These are phyloP conservation scores for Thalassiosira ordinaria DNA, from an alignment of 352 stramenopile species.

Conservation along the genomic window DNA sequence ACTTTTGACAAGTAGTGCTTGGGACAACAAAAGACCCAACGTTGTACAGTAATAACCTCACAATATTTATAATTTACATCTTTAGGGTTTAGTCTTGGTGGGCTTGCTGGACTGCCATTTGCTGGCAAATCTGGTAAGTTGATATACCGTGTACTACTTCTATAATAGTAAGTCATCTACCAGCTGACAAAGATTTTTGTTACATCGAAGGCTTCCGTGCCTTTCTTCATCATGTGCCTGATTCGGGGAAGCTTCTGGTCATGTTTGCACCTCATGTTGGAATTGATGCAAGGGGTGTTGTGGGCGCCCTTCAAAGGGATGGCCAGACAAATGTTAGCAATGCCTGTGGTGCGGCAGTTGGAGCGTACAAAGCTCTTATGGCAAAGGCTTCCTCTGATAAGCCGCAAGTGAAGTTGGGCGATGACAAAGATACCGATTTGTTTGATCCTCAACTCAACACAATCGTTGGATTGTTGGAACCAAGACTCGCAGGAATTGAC, in stretches of 20 bases:
- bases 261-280: conserved; percentile 58
- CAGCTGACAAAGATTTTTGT: too few relatives aligned
- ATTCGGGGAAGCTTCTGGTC: conserved; percentile 55
- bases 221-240: conserved; percentile 45
- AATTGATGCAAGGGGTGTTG: conserved; percentile 28
- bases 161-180: too few relatives aligned
- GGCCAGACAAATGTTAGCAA: conserved; percentile 21
- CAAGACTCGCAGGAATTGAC: conserved; percentile 23
- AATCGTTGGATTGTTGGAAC: conserved; percentile 27
- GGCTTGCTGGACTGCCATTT: conserved; percentile 55
- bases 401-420: background rate
- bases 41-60: too few relatives aligned
- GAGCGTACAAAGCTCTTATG: conserved; percentile 38
- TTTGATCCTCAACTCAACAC: conserved; percentile 37
- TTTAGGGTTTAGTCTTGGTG: conserved; percentile 42
- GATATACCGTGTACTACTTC: background rate
- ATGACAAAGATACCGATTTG: conserved; percentile 6
- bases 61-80: too few relatives aligned
- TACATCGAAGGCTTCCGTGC: conserved; percentile 33
- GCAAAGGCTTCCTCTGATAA: background rate
- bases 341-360: conserved; percentile 52
- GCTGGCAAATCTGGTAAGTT: conserved; percentile 30
- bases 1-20: too few relatives aligned
- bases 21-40: too few relatives aligned
- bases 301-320: conserved; percentile 41